Evolutionary conservation across 1,139 yeast genomes (phyloP), one percentile per base, ranked within the genome.

Genomic region (Diutina pseudorugosa): DNA sequence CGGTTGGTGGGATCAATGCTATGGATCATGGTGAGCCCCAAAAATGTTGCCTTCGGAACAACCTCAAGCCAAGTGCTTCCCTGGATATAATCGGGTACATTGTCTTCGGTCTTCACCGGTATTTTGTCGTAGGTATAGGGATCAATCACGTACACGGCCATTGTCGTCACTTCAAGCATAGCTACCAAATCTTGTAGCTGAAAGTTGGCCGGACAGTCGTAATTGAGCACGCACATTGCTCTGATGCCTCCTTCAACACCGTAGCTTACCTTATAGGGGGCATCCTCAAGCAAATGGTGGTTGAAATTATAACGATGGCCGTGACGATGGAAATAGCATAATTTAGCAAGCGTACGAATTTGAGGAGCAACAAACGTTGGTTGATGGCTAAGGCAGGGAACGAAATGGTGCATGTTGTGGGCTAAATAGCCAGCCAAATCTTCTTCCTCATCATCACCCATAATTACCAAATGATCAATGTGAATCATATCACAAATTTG

Each of bases 21-120:
- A 16, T 45, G 49, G n/a, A 45, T 27, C 49, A 45, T 45, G n/a
- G 49, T 36, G 12, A 45, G 21, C 21, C 49, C 49, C 4, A n/a
- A 8, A 4, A 45, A 27, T 45, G 12, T n/a, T 2, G 40, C 41
- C 14, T 27, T 33, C n/a, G 49, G 49, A 6, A n/a, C 40, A n/a
- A 45, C 14, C n/a, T 25, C 23, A 4, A 45, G 21, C 49, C 49
- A 45, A 12, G 27, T 9, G 16, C n/a, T 27, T 8, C 36, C 18
- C 19, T 45, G 19, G 16, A 45, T 25, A 19, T 25, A 45, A 36
- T 25, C 27, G 5, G 49, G 49, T 6, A 25, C 6, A 2, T 7
- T 9, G 2, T 23, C 18, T 8, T 27, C 20, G 6, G 12, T n/a
- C 12, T 21, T 18, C 18, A 21, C 47, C 4, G 30, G 33, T 12